Conservation (phyloP, 305 asterid genomes). For the Plantago coronopus region DNA sequence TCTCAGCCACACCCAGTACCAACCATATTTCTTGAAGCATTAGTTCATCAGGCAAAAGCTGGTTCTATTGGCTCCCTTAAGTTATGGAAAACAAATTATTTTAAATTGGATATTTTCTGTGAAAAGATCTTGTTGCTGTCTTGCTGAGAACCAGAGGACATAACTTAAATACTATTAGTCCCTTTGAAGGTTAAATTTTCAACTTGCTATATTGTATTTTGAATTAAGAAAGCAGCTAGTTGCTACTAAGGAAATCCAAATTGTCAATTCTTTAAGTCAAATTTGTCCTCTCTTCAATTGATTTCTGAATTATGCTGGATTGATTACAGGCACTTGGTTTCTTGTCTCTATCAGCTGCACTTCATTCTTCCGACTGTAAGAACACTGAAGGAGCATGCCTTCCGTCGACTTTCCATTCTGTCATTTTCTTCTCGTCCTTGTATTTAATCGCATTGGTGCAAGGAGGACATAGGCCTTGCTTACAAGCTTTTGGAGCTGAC, state of each 20-base stretch:
- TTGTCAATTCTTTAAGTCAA: too few species aligned
- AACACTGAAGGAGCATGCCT: background rate
- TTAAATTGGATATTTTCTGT: too few species aligned
- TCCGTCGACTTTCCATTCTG: conserved; percentile 13
- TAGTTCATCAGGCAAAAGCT: too few species aligned
- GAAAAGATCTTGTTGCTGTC: background rate
- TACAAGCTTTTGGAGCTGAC: conserved; percentile 40
- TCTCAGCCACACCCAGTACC: too few species aligned
- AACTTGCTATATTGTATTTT: background rate
- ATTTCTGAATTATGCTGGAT: background rate
- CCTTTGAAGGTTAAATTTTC: background rate
- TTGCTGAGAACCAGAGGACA: too few species aligned
- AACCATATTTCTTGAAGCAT: too few species aligned
- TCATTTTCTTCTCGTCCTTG: conserved; percentile 31
- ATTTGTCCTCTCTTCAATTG: too few species aligned
- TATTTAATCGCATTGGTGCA: conserved; percentile 31
- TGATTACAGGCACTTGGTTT: conserved; percentile 22
- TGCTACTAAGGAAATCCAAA: too few species aligned
- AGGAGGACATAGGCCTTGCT: conserved; percentile 36
- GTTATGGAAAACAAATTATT: too few species aligned
- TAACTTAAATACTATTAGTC: too few species aligned
- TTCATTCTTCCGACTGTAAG: conserved; percentile 1
- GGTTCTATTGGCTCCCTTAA: too few species aligned
- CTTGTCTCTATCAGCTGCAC: conserved; percentile 19
- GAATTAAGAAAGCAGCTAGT: too few species aligned